Conservation (phyloP, 148 eudicot genomes). For the Rhododendron ovatum region DNA sequence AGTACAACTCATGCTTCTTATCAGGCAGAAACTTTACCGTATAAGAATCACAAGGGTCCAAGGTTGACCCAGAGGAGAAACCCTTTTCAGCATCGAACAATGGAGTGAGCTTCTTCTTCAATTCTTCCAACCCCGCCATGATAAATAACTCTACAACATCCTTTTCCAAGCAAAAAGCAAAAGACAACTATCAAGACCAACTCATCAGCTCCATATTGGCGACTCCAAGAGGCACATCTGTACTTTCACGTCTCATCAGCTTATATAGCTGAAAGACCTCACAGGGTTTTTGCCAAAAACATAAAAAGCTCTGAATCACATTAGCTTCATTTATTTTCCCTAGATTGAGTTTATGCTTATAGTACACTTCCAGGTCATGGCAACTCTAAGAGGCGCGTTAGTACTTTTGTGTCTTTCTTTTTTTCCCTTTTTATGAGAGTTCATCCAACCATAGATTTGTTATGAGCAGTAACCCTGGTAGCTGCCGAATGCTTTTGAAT, state of each 20-base stretch:
- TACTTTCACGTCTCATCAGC: neutral
- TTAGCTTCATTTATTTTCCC: too few relatives aligned
- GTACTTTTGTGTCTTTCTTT: neutral
- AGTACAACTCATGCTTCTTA: neutral
- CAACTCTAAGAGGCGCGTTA: neutral
- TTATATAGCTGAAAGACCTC: too few relatives aligned
- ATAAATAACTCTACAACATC: constrained; percentile 5
- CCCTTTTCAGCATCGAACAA: constrained; percentile 91
- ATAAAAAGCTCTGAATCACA: neutral
- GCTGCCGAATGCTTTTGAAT: neutral
- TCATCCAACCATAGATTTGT: neutral
- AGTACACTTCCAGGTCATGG: neutral
- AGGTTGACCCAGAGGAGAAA: constrained; percentile 50
- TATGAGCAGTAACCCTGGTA: neutral
- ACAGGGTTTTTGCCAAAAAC: too few relatives aligned
- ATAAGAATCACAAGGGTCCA: constrained; percentile 63
- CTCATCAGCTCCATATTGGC: neutral
- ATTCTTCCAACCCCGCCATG: constrained; percentile 84
- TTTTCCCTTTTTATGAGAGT: neutral
- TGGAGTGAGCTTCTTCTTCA: constrained; percentile 88
- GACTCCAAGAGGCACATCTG: neutral
- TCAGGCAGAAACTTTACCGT: constrained; percentile 35
- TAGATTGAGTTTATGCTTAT: too few relatives aligned
- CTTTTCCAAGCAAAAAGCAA: constrained; percentile 8
- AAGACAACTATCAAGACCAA: neutral